Evolutionary conservation across 2,329 filamentous ascomycete genomes (phyloP).

Genomic region (Waltergamsia citrina): DNA sequence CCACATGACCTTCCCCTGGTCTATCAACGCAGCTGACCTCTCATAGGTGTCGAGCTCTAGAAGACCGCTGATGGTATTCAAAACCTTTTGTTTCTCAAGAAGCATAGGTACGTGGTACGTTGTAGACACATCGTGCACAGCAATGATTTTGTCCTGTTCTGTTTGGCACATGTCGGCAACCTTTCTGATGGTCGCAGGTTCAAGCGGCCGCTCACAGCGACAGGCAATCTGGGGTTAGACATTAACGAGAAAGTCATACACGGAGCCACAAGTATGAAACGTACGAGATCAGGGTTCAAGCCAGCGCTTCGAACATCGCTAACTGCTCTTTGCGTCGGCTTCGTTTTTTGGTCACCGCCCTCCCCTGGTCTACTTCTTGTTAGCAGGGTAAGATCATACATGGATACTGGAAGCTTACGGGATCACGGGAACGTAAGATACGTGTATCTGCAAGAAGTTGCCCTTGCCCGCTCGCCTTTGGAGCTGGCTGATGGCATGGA

Average conservation of each 20-base stretch:
- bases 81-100: constrained; percentile 70
- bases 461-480: constrained; percentile 51
- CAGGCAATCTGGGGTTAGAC: constrained; percentile 73
- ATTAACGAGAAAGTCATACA: not conserved
- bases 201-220: constrained; percentile 72
- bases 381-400: constrained; percentile 8
- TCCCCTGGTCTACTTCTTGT: constrained; percentile 4
- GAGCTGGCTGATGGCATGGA: constrained; percentile 78
- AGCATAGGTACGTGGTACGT: constrained; percentile 96
- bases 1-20: constrained; percentile 66
- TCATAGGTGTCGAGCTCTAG: constrained; percentile 53
- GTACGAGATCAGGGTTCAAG: constrained; percentile 59
- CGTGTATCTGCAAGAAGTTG: constrained; percentile 84
- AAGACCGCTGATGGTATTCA: constrained; percentile 54
- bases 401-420: constrained; percentile 8
- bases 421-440: constrained; percentile 71
- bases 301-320: constrained; percentile 75
- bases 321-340: constrained; percentile 90
- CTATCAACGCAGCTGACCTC: constrained; percentile 37
- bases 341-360: constrained; percentile 78
- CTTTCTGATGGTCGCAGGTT: constrained; percentile 68
- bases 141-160: constrained; percentile 74
- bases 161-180: constrained; percentile 87
- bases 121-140: constrained; percentile 80
- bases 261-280: constrained; percentile 7